Percentiles rank a stretch among this genome's conserved stretches.
Conservation (phyloP, 1,284 basidiomycete genomes). For the Irpex sp. region DNA sequence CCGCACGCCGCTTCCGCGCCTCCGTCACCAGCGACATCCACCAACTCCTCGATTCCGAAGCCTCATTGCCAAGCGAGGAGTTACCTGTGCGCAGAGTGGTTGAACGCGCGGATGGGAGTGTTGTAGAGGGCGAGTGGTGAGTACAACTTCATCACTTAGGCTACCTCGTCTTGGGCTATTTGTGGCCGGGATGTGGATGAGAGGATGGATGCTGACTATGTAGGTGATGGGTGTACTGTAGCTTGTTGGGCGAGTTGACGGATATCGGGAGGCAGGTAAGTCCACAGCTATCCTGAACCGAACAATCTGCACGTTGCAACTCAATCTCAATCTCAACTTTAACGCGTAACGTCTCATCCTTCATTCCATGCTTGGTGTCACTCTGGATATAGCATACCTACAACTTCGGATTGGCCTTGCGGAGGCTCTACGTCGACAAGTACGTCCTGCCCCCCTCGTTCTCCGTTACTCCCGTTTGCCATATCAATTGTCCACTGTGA, state of each 20-base stretch:
- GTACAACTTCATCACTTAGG: conserved; percentile 15
- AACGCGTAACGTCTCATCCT: background rate
- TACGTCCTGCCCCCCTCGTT: conserved; percentile 26
- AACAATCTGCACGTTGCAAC: background rate
- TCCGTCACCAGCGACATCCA: conserved; percentile 33
- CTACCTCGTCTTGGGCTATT: no score
- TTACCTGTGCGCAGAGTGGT: conserved; percentile 37
- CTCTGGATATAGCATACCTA: conserved; percentile 51
- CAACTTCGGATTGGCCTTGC: conserved; percentile 54
- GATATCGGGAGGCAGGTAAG: conserved; percentile 66
- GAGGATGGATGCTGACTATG: background rate
- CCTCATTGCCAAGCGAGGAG: conserved; percentile 11
- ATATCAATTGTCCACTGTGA: no score
- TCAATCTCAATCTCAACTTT: background rate
- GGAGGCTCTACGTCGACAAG: conserved; percentile 69
- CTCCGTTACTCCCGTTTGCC: no score
- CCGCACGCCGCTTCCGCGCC: conserved; percentile 47
- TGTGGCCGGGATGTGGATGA: background rate
- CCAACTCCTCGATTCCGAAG: background rate
- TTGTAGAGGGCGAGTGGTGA: conserved; percentile 57
- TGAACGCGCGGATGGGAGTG: conserved; percentile 52
- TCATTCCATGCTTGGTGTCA: background rate
- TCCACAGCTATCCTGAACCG: background rate
- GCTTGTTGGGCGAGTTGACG: conserved; percentile 75
- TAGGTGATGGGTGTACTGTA: conserved; percentile 23